Percentiles rank a stretch among this genome's conserved stretches.
Conservation (phyloP, 164 flowering plant genomes). For the Protea cynaroides region DNA sequence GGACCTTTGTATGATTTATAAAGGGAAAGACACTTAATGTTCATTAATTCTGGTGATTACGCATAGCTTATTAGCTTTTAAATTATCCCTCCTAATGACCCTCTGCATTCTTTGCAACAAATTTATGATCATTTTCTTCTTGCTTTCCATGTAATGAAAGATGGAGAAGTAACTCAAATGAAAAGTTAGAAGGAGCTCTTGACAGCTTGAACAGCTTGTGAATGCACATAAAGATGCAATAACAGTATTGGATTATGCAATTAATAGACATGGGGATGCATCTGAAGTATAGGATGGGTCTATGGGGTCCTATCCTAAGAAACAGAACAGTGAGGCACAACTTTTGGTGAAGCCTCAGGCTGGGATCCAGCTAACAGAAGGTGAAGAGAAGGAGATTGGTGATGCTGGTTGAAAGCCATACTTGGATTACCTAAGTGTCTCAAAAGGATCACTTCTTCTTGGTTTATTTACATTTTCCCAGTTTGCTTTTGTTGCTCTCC, state of each 20-base stretch:
- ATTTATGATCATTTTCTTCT: too few relatives aligned
- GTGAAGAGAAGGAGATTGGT: constrained; percentile 67
- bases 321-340: constrained; percentile 33
- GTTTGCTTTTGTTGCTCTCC: constrained; percentile 46
- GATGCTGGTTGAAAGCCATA: constrained; percentile 71
- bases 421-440: constrained; percentile 51
- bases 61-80: too few relatives aligned
- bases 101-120: too few relatives aligned
- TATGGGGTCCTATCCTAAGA: background rate
- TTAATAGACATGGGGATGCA: constrained; percentile 9
- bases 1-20: too few relatives aligned
- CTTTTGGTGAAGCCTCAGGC: constrained; percentile 30
- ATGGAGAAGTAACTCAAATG: constrained; percentile 55
- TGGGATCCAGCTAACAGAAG: constrained; percentile 58
- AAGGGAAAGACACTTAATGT: too few relatives aligned
- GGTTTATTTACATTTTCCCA: constrained; percentile 27
- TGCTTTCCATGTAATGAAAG: constrained; percentile 52
- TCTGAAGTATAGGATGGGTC: constrained; percentile 14
- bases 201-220: constrained; percentile 60
- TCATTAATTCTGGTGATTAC: too few relatives aligned
- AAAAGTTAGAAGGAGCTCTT: constrained; percentile 67
- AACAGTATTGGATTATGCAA: constrained; percentile 25
- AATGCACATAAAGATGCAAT: constrained; percentile 66
- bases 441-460: constrained; percentile 37
- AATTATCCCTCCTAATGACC: too few relatives aligned